These are phyloP conservation scores for Fagopyrum tataricum DNA, from an alignment of 148 eudicot species.

Conservation along the genomic window DNA sequence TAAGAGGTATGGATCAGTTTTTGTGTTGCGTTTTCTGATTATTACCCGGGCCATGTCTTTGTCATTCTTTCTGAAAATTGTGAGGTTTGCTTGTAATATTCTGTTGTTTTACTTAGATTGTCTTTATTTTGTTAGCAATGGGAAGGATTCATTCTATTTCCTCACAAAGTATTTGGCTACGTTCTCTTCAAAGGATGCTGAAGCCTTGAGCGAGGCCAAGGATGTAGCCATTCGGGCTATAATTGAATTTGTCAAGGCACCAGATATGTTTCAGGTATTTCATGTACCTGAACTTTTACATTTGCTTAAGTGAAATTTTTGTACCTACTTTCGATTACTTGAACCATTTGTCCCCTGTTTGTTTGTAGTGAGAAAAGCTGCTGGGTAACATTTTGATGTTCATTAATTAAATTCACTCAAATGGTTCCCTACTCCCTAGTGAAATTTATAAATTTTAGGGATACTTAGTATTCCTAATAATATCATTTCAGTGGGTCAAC, in stretches of 20 bases:
- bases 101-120: constrained; percentile 3
- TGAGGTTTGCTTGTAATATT: background rate
- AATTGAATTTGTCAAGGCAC: constrained; percentile 72
- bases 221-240: constrained; percentile 70
- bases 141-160: constrained; percentile 68
- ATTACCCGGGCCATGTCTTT: background rate
- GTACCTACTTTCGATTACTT: background rate
- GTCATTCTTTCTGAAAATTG: background rate
- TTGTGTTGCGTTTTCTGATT: background rate
- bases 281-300: background rate
- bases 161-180: constrained; percentile 76
- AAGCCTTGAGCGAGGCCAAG: constrained; percentile 57
- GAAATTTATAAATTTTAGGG: background rate
- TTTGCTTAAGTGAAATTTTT: background rate
- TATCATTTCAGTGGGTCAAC: background rate
- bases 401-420: background rate
- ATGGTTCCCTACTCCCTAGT: background rate
- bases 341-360: background rate
- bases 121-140: constrained; percentile 44
- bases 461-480: background rate
- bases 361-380: background rate
- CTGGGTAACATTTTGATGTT: background rate
- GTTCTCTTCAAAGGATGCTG: constrained; percentile 61
- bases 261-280: constrained; percentile 95
- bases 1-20: constrained; percentile 46